These are phyloP conservation scores for Penicillium waksmanii DNA, from an alignment of 495 filamentous ascomycete species.

Conservation along the genomic window DNA sequence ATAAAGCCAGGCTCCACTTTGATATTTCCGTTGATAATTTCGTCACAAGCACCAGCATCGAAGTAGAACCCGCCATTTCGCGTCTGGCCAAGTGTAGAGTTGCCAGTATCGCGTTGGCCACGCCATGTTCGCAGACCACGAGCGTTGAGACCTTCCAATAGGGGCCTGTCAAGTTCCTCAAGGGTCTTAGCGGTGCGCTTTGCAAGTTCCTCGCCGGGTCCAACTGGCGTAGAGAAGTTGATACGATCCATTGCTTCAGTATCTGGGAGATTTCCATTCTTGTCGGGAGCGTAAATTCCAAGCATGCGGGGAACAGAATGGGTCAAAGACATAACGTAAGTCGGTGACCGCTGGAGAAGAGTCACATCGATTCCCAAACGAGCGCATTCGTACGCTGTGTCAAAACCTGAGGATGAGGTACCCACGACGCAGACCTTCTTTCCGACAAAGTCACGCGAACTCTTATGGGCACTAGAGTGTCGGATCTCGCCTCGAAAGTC, in stretches of 20 bases:
- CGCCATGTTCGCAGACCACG: conserved; percentile 29
- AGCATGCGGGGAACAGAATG: conserved; percentile 26
- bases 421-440: conserved; percentile 71
- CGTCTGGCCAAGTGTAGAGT: conserved; percentile 34
- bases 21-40: conserved; percentile 72
- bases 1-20: conserved; percentile 62
- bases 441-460: conserved; percentile 56
- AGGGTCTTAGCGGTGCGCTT: conserved; percentile 19
- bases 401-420: conserved; percentile 71
- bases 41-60: conserved; percentile 63
- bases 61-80: conserved; percentile 73
- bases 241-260: conserved; percentile 13
- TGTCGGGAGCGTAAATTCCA: conserved; percentile 20
- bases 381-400: conserved; percentile 65
- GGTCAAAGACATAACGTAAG: conserved; percentile 57
- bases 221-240: conserved; percentile 22
- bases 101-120: conserved; percentile 31
- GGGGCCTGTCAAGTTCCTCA: conserved; percentile 21
- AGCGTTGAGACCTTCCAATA: conserved; percentile 24
- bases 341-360: conserved; percentile 69
- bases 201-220: conserved; percentile 19
- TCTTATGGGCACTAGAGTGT: conserved; percentile 32
- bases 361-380: conserved; percentile 68
- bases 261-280: conserved; percentile 20
- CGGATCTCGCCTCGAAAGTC: conserved; percentile 41